phyloP scores from a whole-genome alignment of 192 early-diverging fungal genomes.

The Fimicolochytrium jonesii region DNA sequence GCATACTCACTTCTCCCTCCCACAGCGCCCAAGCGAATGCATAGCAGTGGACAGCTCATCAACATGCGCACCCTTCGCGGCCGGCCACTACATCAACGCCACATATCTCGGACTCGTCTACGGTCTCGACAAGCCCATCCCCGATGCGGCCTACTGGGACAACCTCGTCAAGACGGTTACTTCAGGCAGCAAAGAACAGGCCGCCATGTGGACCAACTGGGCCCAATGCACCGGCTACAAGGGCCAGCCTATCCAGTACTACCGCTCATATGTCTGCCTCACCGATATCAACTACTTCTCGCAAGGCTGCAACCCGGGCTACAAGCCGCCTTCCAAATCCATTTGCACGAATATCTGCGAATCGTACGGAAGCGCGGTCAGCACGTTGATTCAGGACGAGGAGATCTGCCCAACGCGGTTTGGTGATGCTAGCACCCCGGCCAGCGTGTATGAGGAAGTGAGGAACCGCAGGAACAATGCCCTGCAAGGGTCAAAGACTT shows the following conservation, averaged over 20 bases:
- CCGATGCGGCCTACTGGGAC: slow-evolving; percentile 36
- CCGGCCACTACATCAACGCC: slow-evolving; percentile 42
- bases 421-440: not conserved
- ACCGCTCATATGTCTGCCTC: slow-evolving; percentile 41
- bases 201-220: slow-evolving; percentile 34
- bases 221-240: slow-evolving; percentile 38
- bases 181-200: slow-evolving; percentile 31
- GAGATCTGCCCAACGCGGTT: slow-evolving; percentile 25
- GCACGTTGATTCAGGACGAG: slow-evolving; percentile 20
- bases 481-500: slow-evolving; percentile 15
- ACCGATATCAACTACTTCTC: slow-evolving; percentile 43
- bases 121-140: slow-evolving; percentile 25
- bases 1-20: too few relatives aligned
- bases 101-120: slow-evolving; percentile 40
- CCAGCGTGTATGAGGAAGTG: slow-evolving; percentile 10
- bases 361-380: slow-evolving; percentile 31
- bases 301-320: slow-evolving; percentile 32
- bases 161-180: slow-evolving; percentile 25
- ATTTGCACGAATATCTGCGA: slow-evolving; percentile 35
- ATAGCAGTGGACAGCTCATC: slow-evolving; percentile 32
- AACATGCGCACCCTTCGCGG: slow-evolving; percentile 38
- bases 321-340: not conserved
- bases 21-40: slow-evolving; percentile 34
- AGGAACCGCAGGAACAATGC: slow-evolving; percentile 10
- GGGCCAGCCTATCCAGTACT: slow-evolving; percentile 46